phyloP scores from a whole-genome alignment of 805 yeast genomes.

The Spathaspora sp. region DNA sequence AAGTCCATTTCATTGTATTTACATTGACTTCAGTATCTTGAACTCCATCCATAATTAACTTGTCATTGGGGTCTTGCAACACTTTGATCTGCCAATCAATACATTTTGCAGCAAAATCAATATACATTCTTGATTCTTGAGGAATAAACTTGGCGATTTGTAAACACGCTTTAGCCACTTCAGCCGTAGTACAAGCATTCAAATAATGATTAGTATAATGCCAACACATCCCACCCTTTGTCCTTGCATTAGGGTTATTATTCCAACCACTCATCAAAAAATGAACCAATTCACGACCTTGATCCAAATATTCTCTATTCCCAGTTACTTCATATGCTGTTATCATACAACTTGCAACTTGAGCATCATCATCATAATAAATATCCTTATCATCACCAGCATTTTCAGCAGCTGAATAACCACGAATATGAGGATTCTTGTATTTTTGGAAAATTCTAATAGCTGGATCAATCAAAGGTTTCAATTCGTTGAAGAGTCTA shows the following conservation, averaged over 20 bases:
- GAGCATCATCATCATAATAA: constrained; percentile 75
- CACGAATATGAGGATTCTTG: constrained; percentile 47
- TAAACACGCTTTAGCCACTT: constrained; percentile 59
- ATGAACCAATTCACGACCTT: constrained; percentile 54
- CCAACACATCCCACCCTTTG: constrained; percentile 66
- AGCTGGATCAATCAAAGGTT: constrained; percentile 52
- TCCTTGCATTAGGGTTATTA: constrained; percentile 34
- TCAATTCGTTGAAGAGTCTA: constrained; percentile 47
- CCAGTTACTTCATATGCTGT: constrained; percentile 68
- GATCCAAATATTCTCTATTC: constrained; percentile 47
- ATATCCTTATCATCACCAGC: constrained; percentile 58
- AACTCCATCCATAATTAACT: constrained; percentile 59
- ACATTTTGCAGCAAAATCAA: constrained; percentile 58
- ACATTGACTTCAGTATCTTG: constrained; percentile 40
- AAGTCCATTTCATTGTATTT: constrained; percentile 58
- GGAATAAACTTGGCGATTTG: constrained; percentile 53
- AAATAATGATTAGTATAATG: constrained; percentile 57
- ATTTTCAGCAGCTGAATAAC: constrained; percentile 64
- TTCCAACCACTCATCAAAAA: constrained; percentile 68
- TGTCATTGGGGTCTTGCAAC: constrained; percentile 52
- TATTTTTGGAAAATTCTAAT: constrained; percentile 48
- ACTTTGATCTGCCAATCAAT: constrained; percentile 53
- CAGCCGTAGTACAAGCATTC: constrained; percentile 66
- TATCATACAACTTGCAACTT: constrained; percentile 60
- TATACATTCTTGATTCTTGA: constrained; percentile 41